A percentile compares a stretch with the other conserved stretches of the same genome.
These are phyloP conservation scores for Coemansia sp. DNA, from an alignment of 192 early-diverging fungal genomes.

Conservation along the genomic window DNA sequence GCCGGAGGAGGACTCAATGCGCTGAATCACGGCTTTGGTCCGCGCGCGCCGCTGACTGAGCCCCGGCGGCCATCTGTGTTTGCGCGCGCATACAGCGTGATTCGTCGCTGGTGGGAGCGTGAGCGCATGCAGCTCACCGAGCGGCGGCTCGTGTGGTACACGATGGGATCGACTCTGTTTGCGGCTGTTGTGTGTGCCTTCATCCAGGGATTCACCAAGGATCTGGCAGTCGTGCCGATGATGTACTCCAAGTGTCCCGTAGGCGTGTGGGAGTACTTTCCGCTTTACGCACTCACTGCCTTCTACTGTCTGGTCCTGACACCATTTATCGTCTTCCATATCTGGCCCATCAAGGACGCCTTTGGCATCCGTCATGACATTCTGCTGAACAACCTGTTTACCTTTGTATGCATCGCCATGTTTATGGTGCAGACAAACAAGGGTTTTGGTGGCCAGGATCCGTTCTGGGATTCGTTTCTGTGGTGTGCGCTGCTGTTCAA, in stretches of 20 bases:
- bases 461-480: conserved; percentile 55
- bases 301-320: conserved; percentile 48
- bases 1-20: not conserved
- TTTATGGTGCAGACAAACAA: conserved; percentile 55
- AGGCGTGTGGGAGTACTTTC: conserved; percentile 57
- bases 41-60: not conserved
- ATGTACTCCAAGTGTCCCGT: conserved; percentile 45
- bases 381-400: conserved; percentile 51
- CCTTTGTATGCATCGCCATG: conserved; percentile 52
- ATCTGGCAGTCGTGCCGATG: conserved; percentile 49
- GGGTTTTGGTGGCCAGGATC: conserved; percentile 42
- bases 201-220: conserved; percentile 50
- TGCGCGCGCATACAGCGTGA: not conserved
- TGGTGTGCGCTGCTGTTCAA: conserved; percentile 53
- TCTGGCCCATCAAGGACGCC: conserved; percentile 55
- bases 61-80: not conserved
- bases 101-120: conserved; percentile 38
- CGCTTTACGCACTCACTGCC: conserved; percentile 46
- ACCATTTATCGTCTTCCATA: conserved; percentile 51
- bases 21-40: not conserved
- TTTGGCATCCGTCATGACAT: conserved; percentile 55
- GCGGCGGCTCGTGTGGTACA: conserved; percentile 50
- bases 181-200: conserved; percentile 39
- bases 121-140: conserved; percentile 51
- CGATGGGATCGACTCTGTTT: conserved; percentile 35